Evolutionary conservation across 108 stramenopile species (phyloP).

Genomic region (Nitzschia palea): DNA sequence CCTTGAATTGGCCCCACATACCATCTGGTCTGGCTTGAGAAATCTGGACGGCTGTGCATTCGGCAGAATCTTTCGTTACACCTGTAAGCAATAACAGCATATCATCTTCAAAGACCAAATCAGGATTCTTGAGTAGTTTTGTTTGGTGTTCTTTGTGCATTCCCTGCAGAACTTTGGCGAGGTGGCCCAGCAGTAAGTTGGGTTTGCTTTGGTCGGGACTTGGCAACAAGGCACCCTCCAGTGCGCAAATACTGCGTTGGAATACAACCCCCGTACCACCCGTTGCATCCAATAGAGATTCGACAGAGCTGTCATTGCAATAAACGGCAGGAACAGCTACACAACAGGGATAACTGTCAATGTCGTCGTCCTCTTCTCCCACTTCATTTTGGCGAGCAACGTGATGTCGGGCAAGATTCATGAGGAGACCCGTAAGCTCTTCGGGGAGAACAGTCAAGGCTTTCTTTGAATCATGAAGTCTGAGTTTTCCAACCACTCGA

Average conservation of each 20-base stretch:
- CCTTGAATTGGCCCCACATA: conserved; percentile 49
- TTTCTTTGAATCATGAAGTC: conserved; percentile 65
- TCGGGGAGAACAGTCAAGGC: conserved; percentile 74
- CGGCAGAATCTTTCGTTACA: conserved; percentile 41
- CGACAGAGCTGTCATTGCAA: conserved; percentile 56
- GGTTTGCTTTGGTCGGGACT: conserved; percentile 24
- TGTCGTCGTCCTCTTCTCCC: conserved; percentile 39
- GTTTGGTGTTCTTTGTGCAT: conserved; percentile 35
- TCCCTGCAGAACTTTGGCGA: conserved; percentile 21
- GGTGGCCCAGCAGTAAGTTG: conserved; percentile 23
- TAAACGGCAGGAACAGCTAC: conserved; percentile 73
- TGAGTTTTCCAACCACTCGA: conserved; percentile 72
- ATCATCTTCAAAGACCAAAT: conserved; percentile 38
- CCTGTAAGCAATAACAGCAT: conserved; percentile 46
- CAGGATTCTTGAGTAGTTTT: conserved; percentile 31
- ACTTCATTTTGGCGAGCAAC: conserved; percentile 41
- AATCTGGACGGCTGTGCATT: conserved; percentile 53
- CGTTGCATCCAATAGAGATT: conserved; percentile 67
- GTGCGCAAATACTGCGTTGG: conserved; percentile 66
- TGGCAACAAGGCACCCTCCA: conserved; percentile 58
- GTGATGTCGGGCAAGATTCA: conserved; percentile 57
- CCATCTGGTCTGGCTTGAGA: conserved; percentile 31
- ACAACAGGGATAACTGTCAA: conserved; percentile 61
- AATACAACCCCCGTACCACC: conserved; percentile 57
- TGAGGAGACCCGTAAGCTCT: conserved; percentile 57